phyloP scores from a whole-genome alignment of 345 rosid species.

The Alliaria petiolata region DNA sequence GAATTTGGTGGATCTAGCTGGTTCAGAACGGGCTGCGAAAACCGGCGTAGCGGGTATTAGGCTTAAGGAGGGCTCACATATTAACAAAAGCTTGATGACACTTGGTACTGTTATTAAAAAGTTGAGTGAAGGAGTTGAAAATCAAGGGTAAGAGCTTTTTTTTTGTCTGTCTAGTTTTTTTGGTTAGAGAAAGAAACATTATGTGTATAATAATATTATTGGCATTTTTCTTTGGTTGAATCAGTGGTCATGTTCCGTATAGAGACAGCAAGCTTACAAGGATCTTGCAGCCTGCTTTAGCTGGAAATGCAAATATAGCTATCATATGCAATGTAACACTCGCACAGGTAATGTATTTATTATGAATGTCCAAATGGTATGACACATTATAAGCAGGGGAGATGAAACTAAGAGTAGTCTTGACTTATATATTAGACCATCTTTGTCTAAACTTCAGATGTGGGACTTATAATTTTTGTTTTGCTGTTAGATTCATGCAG shows the following conservation, averaged over 20 bases:
- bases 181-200: not conserved
- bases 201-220: not conserved
- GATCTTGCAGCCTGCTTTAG: slow-evolving; percentile 88
- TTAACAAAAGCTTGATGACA: slow-evolving; percentile 89
- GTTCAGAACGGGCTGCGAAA: slow-evolving; percentile 96
- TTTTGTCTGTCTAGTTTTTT: not conserved
- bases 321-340: slow-evolving; percentile 92
- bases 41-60: slow-evolving; percentile 96
- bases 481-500: slow-evolving; percentile 72
- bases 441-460: no score
- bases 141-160: slow-evolving; percentile 55
- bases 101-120: slow-evolving; percentile 87
- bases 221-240: slow-evolving; percentile 20
- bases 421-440: no score
- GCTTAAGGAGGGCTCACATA: slow-evolving; percentile 88
- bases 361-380: no score
- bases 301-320: slow-evolving; percentile 97
- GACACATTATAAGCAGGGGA: no score
- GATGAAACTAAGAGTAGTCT: no score
- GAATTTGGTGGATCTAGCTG: slow-evolving; percentile 97
- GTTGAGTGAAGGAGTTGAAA: slow-evolving; percentile 88
- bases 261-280: slow-evolving; percentile 96
- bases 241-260: slow-evolving; percentile 92
- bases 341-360: slow-evolving; percentile 59
- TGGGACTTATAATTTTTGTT: no score